Percentiles rank a stretch among this genome's conserved stretches.
Conservation (phyloP, 495 filamentous ascomycete species). For the Penicillium diatomitis region DNA sequence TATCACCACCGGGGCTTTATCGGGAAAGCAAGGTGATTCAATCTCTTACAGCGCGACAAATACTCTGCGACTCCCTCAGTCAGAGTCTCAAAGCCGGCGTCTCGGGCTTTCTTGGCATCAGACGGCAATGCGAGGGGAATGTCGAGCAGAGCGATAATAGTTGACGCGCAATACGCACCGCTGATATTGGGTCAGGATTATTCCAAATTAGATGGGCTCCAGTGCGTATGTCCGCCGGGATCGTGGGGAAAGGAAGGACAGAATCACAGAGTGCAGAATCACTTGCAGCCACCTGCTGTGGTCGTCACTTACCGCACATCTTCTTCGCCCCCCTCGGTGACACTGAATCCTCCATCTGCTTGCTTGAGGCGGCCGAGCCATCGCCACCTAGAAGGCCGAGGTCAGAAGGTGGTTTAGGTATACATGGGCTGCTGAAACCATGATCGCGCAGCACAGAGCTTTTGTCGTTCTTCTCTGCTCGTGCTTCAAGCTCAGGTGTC, state of each 20-base stretch:
- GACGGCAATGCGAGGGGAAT: slow-evolving; percentile 68
- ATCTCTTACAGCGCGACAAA: slow-evolving; percentile 64
- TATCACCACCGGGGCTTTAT: too few species aligned
- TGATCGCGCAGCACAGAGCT: too few species aligned
- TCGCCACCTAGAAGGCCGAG: slow-evolving; percentile 47
- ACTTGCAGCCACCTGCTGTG: not conserved
- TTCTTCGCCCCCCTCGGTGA: slow-evolving; percentile 75
- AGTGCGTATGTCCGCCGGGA: not conserved
- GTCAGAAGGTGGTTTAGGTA: not conserved
- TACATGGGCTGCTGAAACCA: too few species aligned
- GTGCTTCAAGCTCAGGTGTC: too few species aligned
- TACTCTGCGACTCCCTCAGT: slow-evolving; percentile 66
- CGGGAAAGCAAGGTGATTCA: not conserved
- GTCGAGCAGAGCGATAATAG: slow-evolving; percentile 71
- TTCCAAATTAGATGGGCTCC: not conserved
- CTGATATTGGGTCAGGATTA: slow-evolving; percentile 31
- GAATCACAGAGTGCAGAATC: not conserved
- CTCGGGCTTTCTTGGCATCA: slow-evolving; percentile 41
- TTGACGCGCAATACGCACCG: slow-evolving; percentile 82
- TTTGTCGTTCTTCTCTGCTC: too few species aligned
- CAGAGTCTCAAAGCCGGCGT: slow-evolving; percentile 42
- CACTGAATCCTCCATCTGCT: slow-evolving; percentile 69
- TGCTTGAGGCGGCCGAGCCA: slow-evolving; percentile 84
- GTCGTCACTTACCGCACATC: slow-evolving; percentile 64
- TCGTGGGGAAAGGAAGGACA: not conserved